Percentiles rank a stretch among this genome's conserved stretches.
phyloP scores from a whole-genome alignment of 2,329 filamentous ascomycete genomes.

The Simplicillium aogashimaense region DNA sequence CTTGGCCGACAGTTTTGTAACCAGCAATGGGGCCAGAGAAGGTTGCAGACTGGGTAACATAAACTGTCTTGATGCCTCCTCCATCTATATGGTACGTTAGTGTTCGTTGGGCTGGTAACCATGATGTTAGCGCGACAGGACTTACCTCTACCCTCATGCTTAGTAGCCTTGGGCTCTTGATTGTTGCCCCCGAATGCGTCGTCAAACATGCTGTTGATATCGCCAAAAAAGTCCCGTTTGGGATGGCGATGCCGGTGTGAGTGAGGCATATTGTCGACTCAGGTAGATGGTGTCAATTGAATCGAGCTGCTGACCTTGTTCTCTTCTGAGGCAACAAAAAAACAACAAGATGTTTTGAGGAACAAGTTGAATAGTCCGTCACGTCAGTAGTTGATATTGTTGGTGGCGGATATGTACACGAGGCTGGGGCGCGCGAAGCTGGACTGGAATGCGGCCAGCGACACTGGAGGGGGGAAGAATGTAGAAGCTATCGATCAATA shows the following conservation, averaged over 20 bases:
- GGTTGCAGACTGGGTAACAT: slow-evolving; percentile 28
- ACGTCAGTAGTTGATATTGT: slow-evolving; percentile 2
- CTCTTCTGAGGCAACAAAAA: neutral
- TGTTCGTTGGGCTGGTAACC: slow-evolving; percentile 9
- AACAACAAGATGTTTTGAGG: neutral
- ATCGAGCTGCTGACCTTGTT: too few relatives aligned
- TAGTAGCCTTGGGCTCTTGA: neutral
- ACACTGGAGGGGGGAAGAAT: slow-evolving; percentile 7
- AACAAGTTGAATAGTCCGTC: neutral
- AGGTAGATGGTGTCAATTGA: neutral
- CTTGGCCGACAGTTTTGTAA: slow-evolving; percentile 13
- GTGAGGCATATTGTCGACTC: slow-evolving; percentile 5
- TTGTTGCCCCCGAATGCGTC: neutral
- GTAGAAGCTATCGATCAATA: slow-evolving; percentile 2
- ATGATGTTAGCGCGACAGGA: slow-evolving; percentile 1
- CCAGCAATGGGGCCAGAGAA: slow-evolving; percentile 32
- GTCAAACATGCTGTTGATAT: neutral
- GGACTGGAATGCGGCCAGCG: slow-evolving; percentile 6
- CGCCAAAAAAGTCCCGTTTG: slow-evolving; percentile 2
- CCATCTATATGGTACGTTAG: neutral
- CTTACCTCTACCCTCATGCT: neutral
- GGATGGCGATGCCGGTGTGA: slow-evolving; percentile 4
- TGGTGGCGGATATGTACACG: neutral
- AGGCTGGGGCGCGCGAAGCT: slow-evolving; percentile 3
- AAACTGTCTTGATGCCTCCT: slow-evolving; percentile 24